Base-by-base conservation (phyloP, 192 early-diverging fungal species). In the Coemansia sp. region DNA sequence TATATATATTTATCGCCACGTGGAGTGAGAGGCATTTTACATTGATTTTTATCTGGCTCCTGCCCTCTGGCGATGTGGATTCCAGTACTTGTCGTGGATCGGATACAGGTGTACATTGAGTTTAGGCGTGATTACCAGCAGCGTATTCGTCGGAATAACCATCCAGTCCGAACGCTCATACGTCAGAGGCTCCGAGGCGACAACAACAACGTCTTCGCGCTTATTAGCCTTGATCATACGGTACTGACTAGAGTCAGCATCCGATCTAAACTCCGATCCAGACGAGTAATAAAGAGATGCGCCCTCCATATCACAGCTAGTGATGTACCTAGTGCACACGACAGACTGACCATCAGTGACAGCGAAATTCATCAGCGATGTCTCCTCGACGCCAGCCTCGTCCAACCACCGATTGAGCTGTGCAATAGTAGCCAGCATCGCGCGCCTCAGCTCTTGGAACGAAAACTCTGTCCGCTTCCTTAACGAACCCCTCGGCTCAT, bases 141-240 rank as follows among this genome's bases (percentile, higher is more conserved):
- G 34, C 8, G 87, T 91, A 65, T 94, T 94, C 16, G 89, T 90
- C 2, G 92, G 92, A 51, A 94, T 90, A 34, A 86, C 90, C 67
- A 92, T 71, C 92, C 92, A 94, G 82, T 94, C 92, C 9, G 90
- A 88, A 66, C 89, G 89, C 68, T 92, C 91, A 63, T 91, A 94
- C 24, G 92, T 94, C 43, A 94, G 70, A n/a, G 92, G 92, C 70
- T 94, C 92, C 0, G 89, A 90, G 0, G 92, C 91, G 68, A 94
- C 88, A 11, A 94, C 88, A 15, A 94, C 92, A 67, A 93, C 91
- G 67, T 94, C 92, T 68, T 94, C 92, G 36, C 91, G 89, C 75
- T 89, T 89, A 57, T 84, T 84, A 9, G 82, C 79, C 79, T 87
- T 81, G 77, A 77, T 76, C 92, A 93, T 93, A 15, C 87, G 83